Percentiles rank a stretch among this genome's conserved stretches.
Conservation (phyloP, 140 eudicot genomes). For the Erigeron philadelphicus region DNA sequence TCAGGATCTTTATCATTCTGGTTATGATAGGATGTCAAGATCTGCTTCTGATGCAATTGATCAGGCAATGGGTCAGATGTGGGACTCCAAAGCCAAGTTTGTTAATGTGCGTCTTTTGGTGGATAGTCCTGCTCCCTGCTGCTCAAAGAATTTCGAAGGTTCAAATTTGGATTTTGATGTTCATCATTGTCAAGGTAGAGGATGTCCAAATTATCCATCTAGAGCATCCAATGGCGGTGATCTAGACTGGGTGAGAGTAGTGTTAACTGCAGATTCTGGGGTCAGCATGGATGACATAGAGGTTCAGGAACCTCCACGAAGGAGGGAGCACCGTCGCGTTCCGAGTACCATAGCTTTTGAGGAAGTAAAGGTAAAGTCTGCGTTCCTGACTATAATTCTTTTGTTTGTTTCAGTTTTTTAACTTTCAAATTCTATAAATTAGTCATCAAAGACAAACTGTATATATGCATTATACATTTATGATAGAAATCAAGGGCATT, state of each 20-base stretch:
- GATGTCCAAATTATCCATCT: slow-evolving; percentile 26
- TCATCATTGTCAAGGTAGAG: slow-evolving; percentile 40
- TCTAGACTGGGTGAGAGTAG: slow-evolving; percentile 73
- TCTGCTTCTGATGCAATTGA: slow-evolving; percentile 96
- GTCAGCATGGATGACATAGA: slow-evolving; percentile 87
- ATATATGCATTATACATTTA: slow-evolving; percentile 1
- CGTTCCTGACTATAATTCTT: background rate
- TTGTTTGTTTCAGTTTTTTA: slow-evolving; percentile 4
- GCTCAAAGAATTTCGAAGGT: slow-evolving; percentile 31
- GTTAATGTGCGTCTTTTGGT: slow-evolving; percentile 73
- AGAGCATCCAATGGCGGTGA: slow-evolving; percentile 29
- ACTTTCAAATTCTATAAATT: background rate
- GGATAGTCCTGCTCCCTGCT: slow-evolving; percentile 43
- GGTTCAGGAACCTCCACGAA: slow-evolving; percentile 78
- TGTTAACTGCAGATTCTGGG: slow-evolving; percentile 86
- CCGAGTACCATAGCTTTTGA: slow-evolving; percentile 95
- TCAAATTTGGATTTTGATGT: slow-evolving; percentile 35
- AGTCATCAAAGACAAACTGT: slow-evolving; percentile 10
- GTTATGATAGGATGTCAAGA: slow-evolving; percentile 86
- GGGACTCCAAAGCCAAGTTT: slow-evolving; percentile 94
- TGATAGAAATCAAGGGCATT: background rate
- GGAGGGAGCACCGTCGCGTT: slow-evolving; percentile 95
- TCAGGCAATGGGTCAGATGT: slow-evolving; percentile 86
- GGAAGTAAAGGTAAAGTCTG: slow-evolving; percentile 85
- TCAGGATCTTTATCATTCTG: slow-evolving; percentile 60